phyloP scores from a whole-genome alignment of 169 alveolate species.

The Plasmodium relictum region DNA sequence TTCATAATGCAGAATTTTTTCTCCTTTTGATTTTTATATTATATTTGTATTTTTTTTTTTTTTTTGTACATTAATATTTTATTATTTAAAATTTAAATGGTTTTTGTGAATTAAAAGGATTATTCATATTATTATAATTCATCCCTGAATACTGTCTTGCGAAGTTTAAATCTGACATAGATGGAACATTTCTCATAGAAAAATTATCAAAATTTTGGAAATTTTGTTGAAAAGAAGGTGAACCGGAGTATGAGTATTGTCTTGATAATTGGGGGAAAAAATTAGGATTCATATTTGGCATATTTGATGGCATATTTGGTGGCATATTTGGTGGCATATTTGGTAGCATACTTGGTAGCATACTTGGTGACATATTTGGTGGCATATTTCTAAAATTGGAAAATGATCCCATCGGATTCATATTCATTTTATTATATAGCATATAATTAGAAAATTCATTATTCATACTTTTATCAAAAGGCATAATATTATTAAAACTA shows the following conservation, averaged over 20 bases:
- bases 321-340: constrained; percentile 3
- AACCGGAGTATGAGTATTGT: constrained; percentile 40
- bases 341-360: constrained; percentile 3
- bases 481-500: constrained; percentile 43
- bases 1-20: background rate
- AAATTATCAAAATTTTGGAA: constrained; percentile 16
- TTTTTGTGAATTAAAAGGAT: constrained; percentile 43
- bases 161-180: constrained; percentile 18
- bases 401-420: constrained; percentile 6
- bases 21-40: background rate
- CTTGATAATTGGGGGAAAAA: constrained; percentile 61
- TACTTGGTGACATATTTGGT: constrained; percentile 8
- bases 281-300: constrained; percentile 30
- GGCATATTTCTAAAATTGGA: constrained; percentile 18
- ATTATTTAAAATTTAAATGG: constrained; percentile 26
- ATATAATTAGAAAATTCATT: constrained; percentile 20
- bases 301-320: constrained; percentile 14
- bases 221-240: constrained; percentile 31
- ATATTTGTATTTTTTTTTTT: background rate
- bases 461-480: constrained; percentile 36
- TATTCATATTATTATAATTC: constrained; percentile 19
- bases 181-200: constrained; percentile 16
- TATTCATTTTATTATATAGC: constrained; percentile 40
- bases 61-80: background rate
- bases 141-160: constrained; percentile 29